These are phyloP conservation scores for Carex parvula DNA, from an alignment of 176 grass and related monocot genomes.

Conservation along the genomic window DNA sequence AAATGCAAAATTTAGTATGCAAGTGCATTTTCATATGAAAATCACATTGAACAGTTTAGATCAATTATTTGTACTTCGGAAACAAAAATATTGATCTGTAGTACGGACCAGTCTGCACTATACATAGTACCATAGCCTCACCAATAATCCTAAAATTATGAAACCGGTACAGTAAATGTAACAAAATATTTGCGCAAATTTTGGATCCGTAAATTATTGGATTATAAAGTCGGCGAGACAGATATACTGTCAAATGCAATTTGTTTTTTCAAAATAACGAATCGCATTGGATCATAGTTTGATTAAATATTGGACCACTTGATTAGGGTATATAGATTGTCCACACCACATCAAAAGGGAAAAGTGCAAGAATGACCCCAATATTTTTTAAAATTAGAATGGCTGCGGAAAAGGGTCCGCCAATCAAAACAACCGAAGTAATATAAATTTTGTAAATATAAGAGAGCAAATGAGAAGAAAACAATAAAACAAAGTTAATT, in stretches of 20 bases:
- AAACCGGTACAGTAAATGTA: background rate
- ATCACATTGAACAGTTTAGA: too few species aligned
- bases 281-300: background rate
- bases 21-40: too few species aligned
- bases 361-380: slow-evolving; percentile 67
- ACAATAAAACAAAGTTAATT: background rate
- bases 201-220: background rate
- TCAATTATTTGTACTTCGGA: too few species aligned
- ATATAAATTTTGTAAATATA: background rate
- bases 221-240: background rate
- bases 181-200: background rate
- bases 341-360: slow-evolving; percentile 74
- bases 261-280: background rate
- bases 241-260: background rate
- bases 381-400: slow-evolving; percentile 73
- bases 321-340: slow-evolving; percentile 65
- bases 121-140: too few species aligned
- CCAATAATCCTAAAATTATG: background rate
- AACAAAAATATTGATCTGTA: too few species aligned
- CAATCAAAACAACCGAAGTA: slow-evolving; percentile 51
- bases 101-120: too few species aligned
- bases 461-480: background rate
- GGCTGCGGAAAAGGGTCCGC: slow-evolving; percentile 66
- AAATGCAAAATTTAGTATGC: too few species aligned
- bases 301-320: slow-evolving; percentile 17